Evolutionary conservation across 306 rosid species (phyloP).

Genomic region (Canavalia ensiformis): DNA sequence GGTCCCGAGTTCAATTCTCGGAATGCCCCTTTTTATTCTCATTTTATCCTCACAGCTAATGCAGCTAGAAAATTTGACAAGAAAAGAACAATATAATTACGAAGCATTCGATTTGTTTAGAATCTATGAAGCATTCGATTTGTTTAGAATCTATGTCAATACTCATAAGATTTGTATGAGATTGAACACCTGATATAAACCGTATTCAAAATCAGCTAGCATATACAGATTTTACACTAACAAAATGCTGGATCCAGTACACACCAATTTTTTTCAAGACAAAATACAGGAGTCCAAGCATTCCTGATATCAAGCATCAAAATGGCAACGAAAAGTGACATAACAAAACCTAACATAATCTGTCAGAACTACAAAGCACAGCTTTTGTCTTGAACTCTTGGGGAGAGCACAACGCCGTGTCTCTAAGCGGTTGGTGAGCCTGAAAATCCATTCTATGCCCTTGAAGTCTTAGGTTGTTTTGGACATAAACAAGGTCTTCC

Average conservation of each 20-base stretch:
- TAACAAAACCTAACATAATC: constrained; percentile 17
- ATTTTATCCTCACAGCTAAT: neutral
- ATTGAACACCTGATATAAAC: neutral
- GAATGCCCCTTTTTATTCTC: constrained; percentile 28
- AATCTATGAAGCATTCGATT: neutral
- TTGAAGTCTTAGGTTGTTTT: constrained; percentile 65
- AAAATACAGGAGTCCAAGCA: too few species aligned
- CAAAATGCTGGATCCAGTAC: neutral
- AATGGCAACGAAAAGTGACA: neutral
- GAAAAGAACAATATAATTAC: neutral
- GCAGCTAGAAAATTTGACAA: neutral
- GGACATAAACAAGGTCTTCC: constrained; percentile 61
- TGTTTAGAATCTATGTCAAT: neutral
- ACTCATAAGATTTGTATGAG: constrained; percentile 5
- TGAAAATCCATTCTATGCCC: constrained; percentile 50
- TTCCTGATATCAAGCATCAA: neutral
- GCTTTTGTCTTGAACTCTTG: constrained; percentile 41
- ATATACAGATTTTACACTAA: neutral
- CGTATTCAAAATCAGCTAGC: neutral
- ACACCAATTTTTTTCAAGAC: too few species aligned
- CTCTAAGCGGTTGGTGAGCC: constrained; percentile 13
- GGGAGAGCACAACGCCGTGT: constrained; percentile 43
- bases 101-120: neutral
- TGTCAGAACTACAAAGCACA: constrained; percentile 42
- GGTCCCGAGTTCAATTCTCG: constrained; percentile 55